Evolutionary conservation across 805 yeast species (phyloP), one percentile per base, ranked within the genome.

Genomic region (Candida coquimbonensis): DNA sequence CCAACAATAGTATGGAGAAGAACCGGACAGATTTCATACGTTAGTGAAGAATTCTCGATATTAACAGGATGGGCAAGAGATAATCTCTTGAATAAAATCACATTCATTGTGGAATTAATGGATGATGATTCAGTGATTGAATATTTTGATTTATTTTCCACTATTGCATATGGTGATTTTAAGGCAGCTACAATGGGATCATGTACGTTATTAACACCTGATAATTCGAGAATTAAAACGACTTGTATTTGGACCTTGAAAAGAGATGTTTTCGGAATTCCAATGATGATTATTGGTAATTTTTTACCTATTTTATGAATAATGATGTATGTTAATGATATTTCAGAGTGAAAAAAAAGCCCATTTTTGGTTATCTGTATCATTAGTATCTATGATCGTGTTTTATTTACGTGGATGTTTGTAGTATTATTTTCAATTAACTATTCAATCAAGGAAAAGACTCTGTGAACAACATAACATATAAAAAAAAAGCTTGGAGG

Each of bases 1-100:
- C 98, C 98, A 2, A 89, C 96, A 0, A 77, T 91, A 21, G 91
- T 89, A 4, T 91, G 98, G 98, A 72, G 99, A 53, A 74, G 98
- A 44, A 89, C 96, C 1, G 96, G 96, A 9, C 96, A 91, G 62
- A 85, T 91, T 12, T 93, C 96, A 0, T 91, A 90, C 49, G 95
- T 90, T 3, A 95, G 95, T n/a, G 86, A 86, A 53, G 98, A 91
- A 63, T 91, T 91, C 61, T 83, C 93, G 54, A 78, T 87, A 16
- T 68, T 91, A 17, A 88, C 97, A 0, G 97, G 98, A 1, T 91
- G 97, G 97, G 67, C 81, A 7, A 75, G 76, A 54, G 83, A 80
- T 31, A 83, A 81, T 49, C 64, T 91, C 27, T 63, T 89, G 44
- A 73, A 73, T 33, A 81, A 81, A 53, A 73, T 80, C 45, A 82